These are phyloP conservation scores for Hypholoma sublateritium DNA, from an alignment of 768 basidiomycete species.

Conservation along the genomic window DNA sequence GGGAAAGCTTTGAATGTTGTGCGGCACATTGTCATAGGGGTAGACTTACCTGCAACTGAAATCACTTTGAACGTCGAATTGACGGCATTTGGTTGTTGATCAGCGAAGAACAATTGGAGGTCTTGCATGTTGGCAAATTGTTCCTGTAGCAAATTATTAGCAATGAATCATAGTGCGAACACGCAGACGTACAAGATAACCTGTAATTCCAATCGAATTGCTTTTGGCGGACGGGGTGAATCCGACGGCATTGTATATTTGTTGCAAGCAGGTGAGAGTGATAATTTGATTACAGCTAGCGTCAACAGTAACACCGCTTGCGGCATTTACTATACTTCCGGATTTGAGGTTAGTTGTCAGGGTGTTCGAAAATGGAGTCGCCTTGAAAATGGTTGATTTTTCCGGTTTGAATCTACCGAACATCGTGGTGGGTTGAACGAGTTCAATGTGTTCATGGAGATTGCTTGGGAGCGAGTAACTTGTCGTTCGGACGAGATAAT, in stretches of 20 bases:
- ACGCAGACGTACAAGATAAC: conserved; percentile 35
- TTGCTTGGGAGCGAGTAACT: conserved; percentile 60
- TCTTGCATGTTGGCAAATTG: conserved; percentile 53
- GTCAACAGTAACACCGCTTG: conserved; percentile 41
- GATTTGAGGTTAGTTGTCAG: conserved; percentile 7
- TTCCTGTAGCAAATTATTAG: conserved; percentile 20
- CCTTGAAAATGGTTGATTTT: conserved; percentile 39
- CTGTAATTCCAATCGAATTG: conserved; percentile 57
- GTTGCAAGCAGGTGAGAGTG: conserved; percentile 51
- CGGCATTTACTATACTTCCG: conserved; percentile 19
- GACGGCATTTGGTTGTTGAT: conserved; percentile 47
- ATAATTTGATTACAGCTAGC: conserved; percentile 47
- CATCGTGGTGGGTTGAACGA: conserved; percentile 70
- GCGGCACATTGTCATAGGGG: neutral
- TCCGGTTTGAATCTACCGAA: conserved; percentile 53
- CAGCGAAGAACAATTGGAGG: conserved; percentile 48
- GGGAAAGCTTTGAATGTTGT: neutral
- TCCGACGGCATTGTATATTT: conserved; percentile 52
- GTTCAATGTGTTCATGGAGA: conserved; percentile 59
- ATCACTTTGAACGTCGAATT: conserved; percentile 52
- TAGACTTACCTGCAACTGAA: conserved; percentile 49
- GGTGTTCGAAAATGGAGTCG: neutral
- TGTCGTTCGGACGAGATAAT: conserved; percentile 59
- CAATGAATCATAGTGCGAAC: neutral
- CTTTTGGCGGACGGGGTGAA: conserved; percentile 41